phyloP scores from a whole-genome alignment of 2,329 filamentous ascomycete species.

The Aspergillus hortae region DNA sequence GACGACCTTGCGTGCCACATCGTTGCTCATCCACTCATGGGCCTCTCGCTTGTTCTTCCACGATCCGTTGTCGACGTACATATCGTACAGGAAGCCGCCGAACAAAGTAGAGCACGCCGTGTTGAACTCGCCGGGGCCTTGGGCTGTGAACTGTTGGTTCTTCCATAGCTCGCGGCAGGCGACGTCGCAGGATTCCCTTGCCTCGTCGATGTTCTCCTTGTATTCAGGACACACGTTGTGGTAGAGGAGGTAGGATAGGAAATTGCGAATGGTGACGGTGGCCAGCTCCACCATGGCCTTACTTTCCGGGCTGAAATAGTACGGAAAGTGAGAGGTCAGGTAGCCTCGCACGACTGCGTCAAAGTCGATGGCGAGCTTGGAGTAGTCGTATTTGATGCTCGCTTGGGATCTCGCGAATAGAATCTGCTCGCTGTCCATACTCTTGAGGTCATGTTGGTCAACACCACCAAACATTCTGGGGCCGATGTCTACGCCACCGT shows the following conservation, averaged over 20 bases:
- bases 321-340: slow-evolving; percentile 59
- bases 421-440: slow-evolving; percentile 62
- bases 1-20: slow-evolving; percentile 49
- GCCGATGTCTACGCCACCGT: slow-evolving; percentile 71
- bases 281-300: slow-evolving; percentile 55
- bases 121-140: slow-evolving; percentile 77
- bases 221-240: slow-evolving; percentile 88
- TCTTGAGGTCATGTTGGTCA: slow-evolving; percentile 59
- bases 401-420: slow-evolving; percentile 57
- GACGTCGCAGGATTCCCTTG: slow-evolving; percentile 62
- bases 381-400: slow-evolving; percentile 48
- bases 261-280: slow-evolving; percentile 72
- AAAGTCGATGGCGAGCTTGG: slow-evolving; percentile 78
- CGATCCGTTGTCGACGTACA: slow-evolving; percentile 37
- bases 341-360: slow-evolving; percentile 72
- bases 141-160: slow-evolving; percentile 48
- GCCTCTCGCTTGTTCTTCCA: slow-evolving; percentile 38
- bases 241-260: slow-evolving; percentile 79
- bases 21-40: slow-evolving; percentile 39
- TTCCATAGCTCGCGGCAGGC: slow-evolving; percentile 66
- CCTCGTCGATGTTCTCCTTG: slow-evolving; percentile 60
- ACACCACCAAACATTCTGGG: slow-evolving; percentile 62
- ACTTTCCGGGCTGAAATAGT: slow-evolving; percentile 55
- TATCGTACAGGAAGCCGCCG: slow-evolving; percentile 49
- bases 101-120: slow-evolving; percentile 68